Base-by-base conservation (phyloP, 2,329 filamentous ascomycete species). In the Chlorencoelia australis region DNA sequence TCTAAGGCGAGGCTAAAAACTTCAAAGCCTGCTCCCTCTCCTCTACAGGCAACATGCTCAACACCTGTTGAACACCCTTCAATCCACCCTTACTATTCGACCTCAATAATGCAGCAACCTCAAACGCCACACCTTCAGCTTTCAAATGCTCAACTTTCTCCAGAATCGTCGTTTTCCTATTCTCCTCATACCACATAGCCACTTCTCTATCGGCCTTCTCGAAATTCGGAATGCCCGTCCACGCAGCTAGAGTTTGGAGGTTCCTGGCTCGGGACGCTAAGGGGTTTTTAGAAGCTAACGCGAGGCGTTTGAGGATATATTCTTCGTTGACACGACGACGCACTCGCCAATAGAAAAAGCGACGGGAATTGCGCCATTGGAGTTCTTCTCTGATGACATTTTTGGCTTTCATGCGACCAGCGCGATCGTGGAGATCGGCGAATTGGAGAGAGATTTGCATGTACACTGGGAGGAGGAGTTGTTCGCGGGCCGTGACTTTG, bases 301-400 rank as follows among this genome's bases (percentile, higher is more conserved):
- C 68, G 74, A 98, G 85, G 64, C 86, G 86, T 67, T 88, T 91
- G 60, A 98, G 73, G 52, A 98, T 86, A 62, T 93, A 85, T 67
- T 98, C 91, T 67, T 98, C 91, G 64, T 93, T 96, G 58, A 98
- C 73, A 65, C 91, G 79, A 59, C 91, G 83, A 63, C 93, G 88
- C 45, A 95, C 80, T 64, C 91, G 89, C 91, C 93, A 98, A 82
- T 96, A 98, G 73, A 98, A 96, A 84, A 91, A 96, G 57, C 89
- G 82, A 48, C 91, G 81, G 7, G 89, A 80, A 52, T 94, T 82
- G 59, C 75, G 71, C 91, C 89, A 96, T 55, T 81, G 74, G 26
- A 98, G 72, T 9, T 78, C 67, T 52, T 83, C 75, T 45, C 91
- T 86, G 54, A 98, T 94, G 39, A 82, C 80, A 44, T 87, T 82